Conservation (phyloP, 495 filamentous ascomycete species). For the Usnea hakonensis region DNA sequence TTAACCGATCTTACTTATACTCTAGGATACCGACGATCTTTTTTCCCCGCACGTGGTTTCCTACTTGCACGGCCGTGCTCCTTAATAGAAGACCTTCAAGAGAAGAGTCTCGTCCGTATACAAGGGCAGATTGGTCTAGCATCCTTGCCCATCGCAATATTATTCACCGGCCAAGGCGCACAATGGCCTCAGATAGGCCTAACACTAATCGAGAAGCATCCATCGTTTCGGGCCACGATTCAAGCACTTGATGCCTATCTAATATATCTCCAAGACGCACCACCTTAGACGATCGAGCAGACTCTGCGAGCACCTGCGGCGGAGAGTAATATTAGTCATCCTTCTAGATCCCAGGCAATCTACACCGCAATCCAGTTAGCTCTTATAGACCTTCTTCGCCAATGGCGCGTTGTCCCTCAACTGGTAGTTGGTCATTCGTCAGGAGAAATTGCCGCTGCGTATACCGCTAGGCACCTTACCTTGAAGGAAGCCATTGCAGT, state of each 20-base stretch:
- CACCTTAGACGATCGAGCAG: no score
- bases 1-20: no score
- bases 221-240: background rate
- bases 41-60: no score
- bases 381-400: constrained; percentile 35
- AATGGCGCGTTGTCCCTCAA: constrained; percentile 36
- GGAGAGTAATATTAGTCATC: no score
- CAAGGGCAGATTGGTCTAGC: no score
- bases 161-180: constrained; percentile 21
- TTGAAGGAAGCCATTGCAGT: constrained; percentile 30
- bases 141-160: constrained; percentile 2
- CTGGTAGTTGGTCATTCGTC: constrained; percentile 53
- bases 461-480: constrained; percentile 45
- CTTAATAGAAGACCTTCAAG: background rate
- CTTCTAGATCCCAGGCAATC: constrained; percentile 32
- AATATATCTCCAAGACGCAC: background rate
- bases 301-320: no score
- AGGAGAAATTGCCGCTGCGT: constrained; percentile 56
- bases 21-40: no score
- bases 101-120: background rate
- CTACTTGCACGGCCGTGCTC: background rate
- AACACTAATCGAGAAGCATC: background rate
- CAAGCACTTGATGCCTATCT: no score
- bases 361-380: constrained; percentile 47
- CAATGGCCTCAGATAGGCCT: constrained; percentile 19